Base-by-base conservation (phyloP, 2,329 filamentous ascomycete genomes). In the Verticillium tricorpus region DNA sequence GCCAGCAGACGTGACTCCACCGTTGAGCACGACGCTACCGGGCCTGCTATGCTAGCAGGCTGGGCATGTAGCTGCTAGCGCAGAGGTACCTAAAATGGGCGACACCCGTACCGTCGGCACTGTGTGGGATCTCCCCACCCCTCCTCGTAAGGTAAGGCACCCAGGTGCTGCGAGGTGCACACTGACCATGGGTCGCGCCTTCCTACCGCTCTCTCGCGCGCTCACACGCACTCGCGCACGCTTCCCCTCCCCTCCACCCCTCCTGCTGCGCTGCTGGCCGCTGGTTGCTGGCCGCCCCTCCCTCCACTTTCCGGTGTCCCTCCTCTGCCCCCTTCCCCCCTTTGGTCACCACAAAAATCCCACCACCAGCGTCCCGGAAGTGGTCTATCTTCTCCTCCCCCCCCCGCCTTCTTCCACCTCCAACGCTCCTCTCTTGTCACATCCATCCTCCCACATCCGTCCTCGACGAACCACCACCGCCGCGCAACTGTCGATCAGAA, bases 381-480 rank as follows among this genome's bases (percentile, higher is more conserved):
- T 52, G 11, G 19, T 52, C 45, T 52, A 28, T 52, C 45, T 52
- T 22, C 45, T 34, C 57, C 32, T 31, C 56, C 56, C 37, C 57
- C 57, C 57, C 57, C 57, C 37, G 37, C 57, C 50, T 40, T 39
- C n/a, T 58, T n/a, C 45, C 57, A 34, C 50, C 57, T 32, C 39
- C 39, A 17, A 40, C 57, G 25, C 39, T 52, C 22, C 45, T 52
- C 45, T 52, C 45, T 22, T 52, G 45, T 52, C 58, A 63, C 7
- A 62, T 59, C 28, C 17, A 57, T 64, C 50, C 62, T 65, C 45
- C 45, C 45, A 52, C 45, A 52, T 52, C 45, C 45, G 9, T 52
- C 45, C n/a, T 52, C 45, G 19, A 52, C 45, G 45, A 52, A 22
- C 45, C 45, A 52, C 19, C 45, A 22, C 45, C 45, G 19, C 45